phyloP scores from a whole-genome alignment of 2,329 filamentous ascomycete genomes.

The Aspergillus fumigatiaffinis region DNA sequence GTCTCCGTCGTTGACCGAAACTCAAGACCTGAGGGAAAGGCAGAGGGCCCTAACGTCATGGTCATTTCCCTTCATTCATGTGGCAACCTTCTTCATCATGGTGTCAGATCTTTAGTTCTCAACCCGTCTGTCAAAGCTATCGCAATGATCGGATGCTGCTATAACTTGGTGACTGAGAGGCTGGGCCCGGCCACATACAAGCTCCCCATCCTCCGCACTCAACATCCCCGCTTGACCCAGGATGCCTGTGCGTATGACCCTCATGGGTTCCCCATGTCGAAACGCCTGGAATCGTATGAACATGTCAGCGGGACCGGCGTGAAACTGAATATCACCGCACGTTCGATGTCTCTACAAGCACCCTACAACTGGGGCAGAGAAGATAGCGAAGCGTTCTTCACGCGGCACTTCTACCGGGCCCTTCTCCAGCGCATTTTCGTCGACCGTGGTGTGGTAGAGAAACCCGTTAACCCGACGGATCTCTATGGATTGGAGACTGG shows the following conservation, averaged over 20 bases:
- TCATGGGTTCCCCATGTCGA: slow-evolving; percentile 90
- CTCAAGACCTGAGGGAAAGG: slow-evolving; percentile 1
- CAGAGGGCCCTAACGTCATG: slow-evolving; percentile 55
- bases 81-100: slow-evolving; percentile 94
- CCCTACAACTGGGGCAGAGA: slow-evolving; percentile 82
- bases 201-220: slow-evolving; percentile 70
- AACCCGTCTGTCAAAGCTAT: slow-evolving; percentile 85
- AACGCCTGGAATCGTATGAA: slow-evolving; percentile 56
- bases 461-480: slow-evolving; percentile 38
- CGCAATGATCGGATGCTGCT: slow-evolving; percentile 95
- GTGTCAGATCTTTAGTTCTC: slow-evolving; percentile 76
- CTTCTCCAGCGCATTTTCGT: slow-evolving; percentile 89
- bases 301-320: slow-evolving; percentile 60
- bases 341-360: slow-evolving; percentile 98
- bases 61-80: slow-evolving; percentile 95
- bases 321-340: slow-evolving; percentile 87
- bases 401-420: slow-evolving; percentile 86
- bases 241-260: slow-evolving; percentile 75
- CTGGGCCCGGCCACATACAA: slow-evolving; percentile 86
- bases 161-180: slow-evolving; percentile 90
- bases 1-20: not conserved
- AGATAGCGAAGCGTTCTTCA: slow-evolving; percentile 86
- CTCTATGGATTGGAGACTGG: slow-evolving; percentile 21
- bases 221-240: slow-evolving; percentile 62
- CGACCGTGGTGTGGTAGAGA: slow-evolving; percentile 71